Evolutionary conservation across 257 asterid species (phyloP).

Genomic region (Linaria vulgaris): DNA sequence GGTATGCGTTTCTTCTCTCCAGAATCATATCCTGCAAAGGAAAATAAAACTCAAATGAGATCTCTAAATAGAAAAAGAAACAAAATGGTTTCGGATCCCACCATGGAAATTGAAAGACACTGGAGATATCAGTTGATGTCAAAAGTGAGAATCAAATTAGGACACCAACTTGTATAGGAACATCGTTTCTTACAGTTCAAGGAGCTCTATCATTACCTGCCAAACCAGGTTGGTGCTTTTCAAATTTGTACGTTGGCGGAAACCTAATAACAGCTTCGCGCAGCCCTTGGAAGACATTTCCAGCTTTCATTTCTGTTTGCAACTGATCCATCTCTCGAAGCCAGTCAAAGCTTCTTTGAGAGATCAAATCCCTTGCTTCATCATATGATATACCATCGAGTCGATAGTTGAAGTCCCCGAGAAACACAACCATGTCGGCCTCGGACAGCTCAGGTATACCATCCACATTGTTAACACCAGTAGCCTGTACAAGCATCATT

Average conservation of each 20-base stretch:
- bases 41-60: conserved; percentile 28
- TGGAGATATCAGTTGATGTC: conserved; percentile 4
- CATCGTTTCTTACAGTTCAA: background rate
- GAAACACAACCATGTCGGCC: conserved; percentile 93
- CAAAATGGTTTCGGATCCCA: background rate
- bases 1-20: conserved; percentile 99
- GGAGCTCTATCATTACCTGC: conserved; percentile 54
- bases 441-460: conserved; percentile 89
- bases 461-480: conserved; percentile 50
- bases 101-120: conserved; percentile 3
- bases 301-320: conserved; percentile 86
- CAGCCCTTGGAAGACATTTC: conserved; percentile 97
- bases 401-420: conserved; percentile 96
- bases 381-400: conserved; percentile 89
- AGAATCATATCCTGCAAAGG: conserved; percentile 82
- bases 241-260: conserved; percentile 98
- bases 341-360: conserved; percentile 98
- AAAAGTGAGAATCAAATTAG: conserved; percentile 8
- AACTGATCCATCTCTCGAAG: conserved; percentile 91
- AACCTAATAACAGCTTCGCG: conserved; percentile 88
- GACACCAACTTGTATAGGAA: background rate
- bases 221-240: conserved; percentile 86
- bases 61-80: conserved; percentile 14
- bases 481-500: conserved; percentile 40
- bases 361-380: conserved; percentile 93